phyloP scores from a whole-genome alignment of 306 rosid genomes.

The Chamaecrista fasciculata region DNA sequence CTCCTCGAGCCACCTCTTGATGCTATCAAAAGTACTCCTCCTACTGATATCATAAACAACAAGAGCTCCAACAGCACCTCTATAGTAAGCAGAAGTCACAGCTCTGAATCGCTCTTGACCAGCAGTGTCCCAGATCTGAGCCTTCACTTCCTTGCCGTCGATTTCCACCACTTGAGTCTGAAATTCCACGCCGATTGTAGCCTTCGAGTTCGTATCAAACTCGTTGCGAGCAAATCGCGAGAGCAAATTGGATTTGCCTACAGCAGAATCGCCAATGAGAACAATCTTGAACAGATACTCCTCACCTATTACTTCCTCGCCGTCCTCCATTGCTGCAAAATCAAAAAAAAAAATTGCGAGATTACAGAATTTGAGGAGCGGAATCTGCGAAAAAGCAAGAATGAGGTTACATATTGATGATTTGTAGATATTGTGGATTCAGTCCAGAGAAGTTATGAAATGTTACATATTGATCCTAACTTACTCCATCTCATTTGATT shows the following conservation, averaged over 20 bases:
- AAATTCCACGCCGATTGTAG: constrained; percentile 87
- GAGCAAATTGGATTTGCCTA: constrained; percentile 81
- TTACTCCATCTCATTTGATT: too few species aligned
- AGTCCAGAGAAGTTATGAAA: too few species aligned
- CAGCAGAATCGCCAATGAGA: constrained; percentile 88
- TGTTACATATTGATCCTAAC: too few species aligned
- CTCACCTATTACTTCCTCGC: constrained; percentile 46
- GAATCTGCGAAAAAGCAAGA: background rate
- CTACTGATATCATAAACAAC: constrained; percentile 79
- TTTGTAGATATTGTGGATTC: too few species aligned
- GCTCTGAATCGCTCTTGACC: constrained; percentile 93
- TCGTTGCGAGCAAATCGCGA: constrained; percentile 83
- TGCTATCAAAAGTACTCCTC: constrained; percentile 55
- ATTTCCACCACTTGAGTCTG: constrained; percentile 80
- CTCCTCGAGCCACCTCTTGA: constrained; percentile 85
- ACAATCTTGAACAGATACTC: constrained; percentile 89
- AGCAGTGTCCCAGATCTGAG: constrained; percentile 99
- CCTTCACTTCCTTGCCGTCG: constrained; percentile 79
- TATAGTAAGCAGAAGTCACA: constrained; percentile 90
- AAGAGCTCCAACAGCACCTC: constrained; percentile 91
- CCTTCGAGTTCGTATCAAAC: constrained; percentile 76
- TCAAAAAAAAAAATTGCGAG: too few species aligned
- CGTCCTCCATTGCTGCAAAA: constrained; percentile 39
- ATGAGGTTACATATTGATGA: too few species aligned
- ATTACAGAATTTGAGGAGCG: background rate